phyloP scores from a whole-genome alignment of 805 yeast species.

The Monosporozyma solicola region DNA sequence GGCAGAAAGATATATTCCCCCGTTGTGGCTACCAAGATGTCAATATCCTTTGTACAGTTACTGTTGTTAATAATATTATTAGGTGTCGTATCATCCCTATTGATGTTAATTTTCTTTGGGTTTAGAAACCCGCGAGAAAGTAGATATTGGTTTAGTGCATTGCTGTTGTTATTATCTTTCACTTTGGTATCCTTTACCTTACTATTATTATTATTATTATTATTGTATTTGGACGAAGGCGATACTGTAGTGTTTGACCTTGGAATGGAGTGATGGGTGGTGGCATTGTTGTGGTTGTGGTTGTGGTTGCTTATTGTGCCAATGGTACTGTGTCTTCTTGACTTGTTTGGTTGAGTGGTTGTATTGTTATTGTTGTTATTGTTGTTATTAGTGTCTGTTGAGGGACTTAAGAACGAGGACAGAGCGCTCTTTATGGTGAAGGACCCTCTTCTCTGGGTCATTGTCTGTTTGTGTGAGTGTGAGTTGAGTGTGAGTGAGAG shows the following conservation, averaged over 20 bases:
- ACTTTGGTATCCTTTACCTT: too few species aligned
- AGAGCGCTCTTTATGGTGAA: too few species aligned
- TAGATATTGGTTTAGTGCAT: constrained; percentile 8
- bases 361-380: not conserved
- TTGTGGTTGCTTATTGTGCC: not conserved
- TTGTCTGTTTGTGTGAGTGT: not conserved
- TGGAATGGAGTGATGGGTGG: not conserved
- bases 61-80: not conserved
- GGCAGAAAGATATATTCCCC: constrained; percentile 32
- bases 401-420: not conserved
- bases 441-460: too few species aligned
- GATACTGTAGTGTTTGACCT: too few species aligned
- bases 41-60: constrained; percentile 10
- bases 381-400: not conserved
- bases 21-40: constrained; percentile 26
- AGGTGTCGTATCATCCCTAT: too few species aligned
- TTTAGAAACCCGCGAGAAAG: constrained; percentile 22
- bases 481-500: too few species aligned
- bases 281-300: not conserved
- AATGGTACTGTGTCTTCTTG: constrained; percentile 3
- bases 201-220: too few species aligned
- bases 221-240: too few species aligned
- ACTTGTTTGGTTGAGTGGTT: not conserved
- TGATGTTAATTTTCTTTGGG: constrained; percentile 10
- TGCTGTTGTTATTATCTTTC: too few species aligned